phyloP scores from a whole-genome alignment of 1,139 yeast genomes.

The Hanseniaspora gamundiae region DNA sequence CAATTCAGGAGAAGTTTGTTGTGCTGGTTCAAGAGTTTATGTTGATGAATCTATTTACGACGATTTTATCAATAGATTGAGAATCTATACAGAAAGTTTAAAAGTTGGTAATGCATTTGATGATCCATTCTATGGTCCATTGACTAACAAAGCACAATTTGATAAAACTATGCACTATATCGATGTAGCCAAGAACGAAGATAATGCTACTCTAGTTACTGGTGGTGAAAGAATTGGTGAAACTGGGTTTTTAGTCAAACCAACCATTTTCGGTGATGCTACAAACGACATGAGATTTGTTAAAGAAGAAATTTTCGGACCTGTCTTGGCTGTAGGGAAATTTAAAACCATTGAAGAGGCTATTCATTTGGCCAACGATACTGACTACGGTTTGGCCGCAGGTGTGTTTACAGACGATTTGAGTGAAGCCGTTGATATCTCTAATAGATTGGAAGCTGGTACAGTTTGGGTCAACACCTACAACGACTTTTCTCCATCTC shows the following conservation, averaged over 20 bases:
- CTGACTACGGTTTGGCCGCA: constrained; percentile 64
- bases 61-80: constrained; percentile 37
- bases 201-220: constrained; percentile 48
- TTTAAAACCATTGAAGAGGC: constrained; percentile 55
- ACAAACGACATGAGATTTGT: constrained; percentile 54
- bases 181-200: constrained; percentile 38
- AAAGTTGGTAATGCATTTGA: constrained; percentile 69
- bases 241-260: constrained; percentile 64
- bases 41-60: constrained; percentile 54
- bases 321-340: constrained; percentile 55
- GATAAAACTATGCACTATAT: constrained; percentile 48
- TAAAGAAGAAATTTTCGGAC: constrained; percentile 76
- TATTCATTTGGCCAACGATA: constrained; percentile 46
- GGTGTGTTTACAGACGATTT: constrained; percentile 53
- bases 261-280: constrained; percentile 70
- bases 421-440: constrained; percentile 44
- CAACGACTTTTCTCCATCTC: constrained; percentile 50
- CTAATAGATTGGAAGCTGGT: constrained; percentile 58
- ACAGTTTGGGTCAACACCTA: constrained; percentile 46
- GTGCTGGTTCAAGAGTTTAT: constrained; percentile 58
- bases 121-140: constrained; percentile 53
- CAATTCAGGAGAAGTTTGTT: constrained; percentile 63
- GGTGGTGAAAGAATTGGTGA: constrained; percentile 49
- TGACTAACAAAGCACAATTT: constrained; percentile 45
- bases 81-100: constrained; percentile 55